Conservation (phyloP, 768 basidiomycete species). For the Floccularia luteovirens region DNA sequence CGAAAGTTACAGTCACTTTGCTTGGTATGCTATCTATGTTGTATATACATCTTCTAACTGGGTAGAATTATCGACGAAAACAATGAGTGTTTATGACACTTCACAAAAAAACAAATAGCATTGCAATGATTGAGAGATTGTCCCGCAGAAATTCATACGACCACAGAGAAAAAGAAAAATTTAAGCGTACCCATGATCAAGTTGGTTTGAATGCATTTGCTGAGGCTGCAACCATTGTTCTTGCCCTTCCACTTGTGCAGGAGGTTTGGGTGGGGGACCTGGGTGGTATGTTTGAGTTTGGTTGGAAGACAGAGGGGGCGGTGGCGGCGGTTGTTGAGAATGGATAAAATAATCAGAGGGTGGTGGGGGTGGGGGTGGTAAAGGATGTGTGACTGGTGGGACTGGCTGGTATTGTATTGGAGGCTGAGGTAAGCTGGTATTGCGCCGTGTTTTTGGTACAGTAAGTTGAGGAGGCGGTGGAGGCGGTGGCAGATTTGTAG, state of each 20-base stretch:
- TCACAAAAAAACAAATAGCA: no score
- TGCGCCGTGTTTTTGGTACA: slow-evolving; percentile 23
- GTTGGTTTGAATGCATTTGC: slow-evolving; percentile 3
- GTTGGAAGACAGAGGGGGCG: slow-evolving; percentile 15
- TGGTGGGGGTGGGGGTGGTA: slow-evolving; percentile 17
- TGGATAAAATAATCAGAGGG: slow-evolving; percentile 12
- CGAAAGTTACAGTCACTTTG: neutral
- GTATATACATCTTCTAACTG: no score
- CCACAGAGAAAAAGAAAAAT: no score
- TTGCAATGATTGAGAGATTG: no score
- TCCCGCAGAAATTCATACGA: no score
- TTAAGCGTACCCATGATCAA: slow-evolving; percentile 3
- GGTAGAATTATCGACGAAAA: no score
- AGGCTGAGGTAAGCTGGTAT: slow-evolving; percentile 44
- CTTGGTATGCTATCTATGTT: no score
- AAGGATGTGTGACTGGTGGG: slow-evolving; percentile 27
- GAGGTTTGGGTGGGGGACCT: slow-evolving; percentile 33
- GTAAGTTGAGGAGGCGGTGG: slow-evolving; percentile 9
- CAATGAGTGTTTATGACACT: no score
- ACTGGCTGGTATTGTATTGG: slow-evolving; percentile 34
- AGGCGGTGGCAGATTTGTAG: slow-evolving; percentile 13
- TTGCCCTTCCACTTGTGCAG: slow-evolving; percentile 21
- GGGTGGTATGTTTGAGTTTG: slow-evolving; percentile 23
- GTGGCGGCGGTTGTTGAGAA: slow-evolving; percentile 25
- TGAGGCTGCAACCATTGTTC: slow-evolving; percentile 27